A percentile compares a stretch with the other conserved stretches of the same genome.
These are phyloP conservation scores for Teunomyces stri DNA, from an alignment of 805 yeast species.

Conservation along the genomic window DNA sequence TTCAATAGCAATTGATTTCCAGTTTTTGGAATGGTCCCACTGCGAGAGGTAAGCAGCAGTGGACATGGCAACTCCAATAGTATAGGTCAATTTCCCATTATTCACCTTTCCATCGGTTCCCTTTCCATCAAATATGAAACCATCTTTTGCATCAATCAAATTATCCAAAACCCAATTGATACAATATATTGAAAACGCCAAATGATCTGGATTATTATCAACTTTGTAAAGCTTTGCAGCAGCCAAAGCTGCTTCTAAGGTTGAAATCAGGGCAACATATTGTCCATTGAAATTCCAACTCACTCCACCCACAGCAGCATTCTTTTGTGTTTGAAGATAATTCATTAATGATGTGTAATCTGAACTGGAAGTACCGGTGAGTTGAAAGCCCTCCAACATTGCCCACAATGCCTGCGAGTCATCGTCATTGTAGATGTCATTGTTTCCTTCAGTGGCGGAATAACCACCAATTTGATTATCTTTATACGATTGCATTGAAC, in stretches of 20 bases:
- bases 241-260: conserved; percentile 27
- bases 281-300: conserved; percentile 19
- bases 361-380: conserved; percentile 6
- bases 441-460: conserved; percentile 20
- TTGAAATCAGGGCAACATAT: conserved; percentile 28
- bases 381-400: conserved; percentile 21
- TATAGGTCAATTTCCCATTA: conserved; percentile 27
- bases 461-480: conserved; percentile 20
- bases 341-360: conserved; percentile 15
- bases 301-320: conserved; percentile 21
- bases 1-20: conserved; percentile 17
- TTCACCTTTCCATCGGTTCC: conserved; percentile 15
- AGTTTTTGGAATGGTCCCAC: conserved; percentile 13
- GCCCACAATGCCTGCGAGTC: conserved; percentile 29
- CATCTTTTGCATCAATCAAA: conserved; percentile 19
- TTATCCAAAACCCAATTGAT: conserved; percentile 15
- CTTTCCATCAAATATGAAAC: conserved; percentile 24
- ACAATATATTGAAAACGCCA: conserved; percentile 18
- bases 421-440: conserved; percentile 29
- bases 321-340: conserved; percentile 17
- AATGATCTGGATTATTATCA: conserved; percentile 7
- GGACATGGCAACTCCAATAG: conserved; percentile 22
- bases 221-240: conserved; percentile 20
- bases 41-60: conserved; percentile 16
- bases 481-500: conserved; percentile 16